A percentile compares a stretch with the other conserved stretches of the same genome.
phyloP scores from a whole-genome alignment of 345 rosid genomes.

The Arabidopsis suecica region DNA sequence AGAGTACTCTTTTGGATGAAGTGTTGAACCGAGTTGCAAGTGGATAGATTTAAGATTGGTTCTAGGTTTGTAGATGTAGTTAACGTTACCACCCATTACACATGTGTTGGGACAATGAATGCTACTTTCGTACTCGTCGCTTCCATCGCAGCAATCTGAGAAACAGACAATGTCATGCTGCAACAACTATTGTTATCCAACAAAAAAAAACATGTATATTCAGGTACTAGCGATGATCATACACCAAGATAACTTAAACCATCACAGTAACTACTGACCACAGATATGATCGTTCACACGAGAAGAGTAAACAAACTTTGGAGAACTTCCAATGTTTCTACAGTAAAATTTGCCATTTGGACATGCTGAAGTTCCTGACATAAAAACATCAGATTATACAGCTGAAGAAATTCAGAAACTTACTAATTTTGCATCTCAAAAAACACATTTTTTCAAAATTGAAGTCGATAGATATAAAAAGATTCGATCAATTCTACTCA shows the following conservation, averaged over 20 bases:
- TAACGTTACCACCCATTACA: constrained; percentile 62
- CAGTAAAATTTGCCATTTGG: constrained; percentile 47
- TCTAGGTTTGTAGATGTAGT: constrained; percentile 63
- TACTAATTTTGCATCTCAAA: neutral
- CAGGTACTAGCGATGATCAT: neutral
- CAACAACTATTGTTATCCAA: neutral
- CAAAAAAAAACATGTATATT: neutral
- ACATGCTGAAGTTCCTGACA: constrained; percentile 67
- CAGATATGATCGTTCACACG: constrained; percentile 48
- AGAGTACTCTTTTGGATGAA: constrained; percentile 42
- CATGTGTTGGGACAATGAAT: constrained; percentile 46
- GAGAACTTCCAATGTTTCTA: constrained; percentile 45
- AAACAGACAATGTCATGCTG: constrained; percentile 20
- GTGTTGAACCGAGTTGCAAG: constrained; percentile 26
- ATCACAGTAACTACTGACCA: constrained; percentile 33
- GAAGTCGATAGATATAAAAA: neutral
- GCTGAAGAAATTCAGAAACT: neutral
- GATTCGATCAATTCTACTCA: neutral
- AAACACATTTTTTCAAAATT: neutral
- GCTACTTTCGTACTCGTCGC: constrained; percentile 44
- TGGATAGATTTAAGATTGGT: constrained; percentile 36
- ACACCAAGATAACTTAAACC: constrained; percentile 11
- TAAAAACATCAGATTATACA: neutral
- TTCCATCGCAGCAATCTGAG: constrained; percentile 51
- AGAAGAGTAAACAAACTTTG: constrained; percentile 47